Evolutionary conservation across 192 early-diverging fungal species (phyloP), one percentile per base, ranked within the genome.

Genomic region (Phlyctochytrium planicorne): DNA sequence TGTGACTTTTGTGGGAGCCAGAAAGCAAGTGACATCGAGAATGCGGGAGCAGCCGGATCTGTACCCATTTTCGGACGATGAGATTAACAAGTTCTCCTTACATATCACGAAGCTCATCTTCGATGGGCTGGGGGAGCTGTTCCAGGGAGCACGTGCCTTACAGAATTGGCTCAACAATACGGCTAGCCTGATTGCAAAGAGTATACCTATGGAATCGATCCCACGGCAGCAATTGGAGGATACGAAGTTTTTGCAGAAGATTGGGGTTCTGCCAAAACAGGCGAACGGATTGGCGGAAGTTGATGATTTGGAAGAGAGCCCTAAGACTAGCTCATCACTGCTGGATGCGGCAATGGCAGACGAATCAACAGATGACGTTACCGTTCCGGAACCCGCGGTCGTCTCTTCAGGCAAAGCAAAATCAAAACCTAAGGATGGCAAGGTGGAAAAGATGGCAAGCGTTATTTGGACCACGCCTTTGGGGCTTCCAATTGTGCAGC

Each of bases 401-500:
- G 55, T 20, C 23, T 47, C 56, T 14, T 59, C 64, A 61, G 16
- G 12, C 24, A 6, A 33, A 56, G 52, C 52, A 12, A n/a, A n/a
- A n/a, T n/a, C n/a, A n/a, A n/a, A n/a, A n/a, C n/a, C n/a, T n/a
- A 33, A 69, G 17, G 34, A 31, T 31, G 62, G 47, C 20, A 65
- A 65, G 27, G 33, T 65, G 12, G 25, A 57, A 10, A 65, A 65
- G 23, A 93, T 94, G 91, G 90, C 90, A 2, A 90, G 91, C 32
- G 94, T 98, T 1, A 90, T 94, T 36, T 98, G 96, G 96, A 97
- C 95, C 2, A 95, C 94, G 1, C 96, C 96, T 30, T 80, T 98
- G 20, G 91, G 92, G 2, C 83, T 98, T 24, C 93, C 96, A 0
- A 90, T 96, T 65, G 91, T 97, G 17, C 96, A 98, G 75, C 96